Evolutionary conservation across 2,329 filamentous ascomycete species (phyloP).

Genomic region (Ophiostoma sp.): DNA sequence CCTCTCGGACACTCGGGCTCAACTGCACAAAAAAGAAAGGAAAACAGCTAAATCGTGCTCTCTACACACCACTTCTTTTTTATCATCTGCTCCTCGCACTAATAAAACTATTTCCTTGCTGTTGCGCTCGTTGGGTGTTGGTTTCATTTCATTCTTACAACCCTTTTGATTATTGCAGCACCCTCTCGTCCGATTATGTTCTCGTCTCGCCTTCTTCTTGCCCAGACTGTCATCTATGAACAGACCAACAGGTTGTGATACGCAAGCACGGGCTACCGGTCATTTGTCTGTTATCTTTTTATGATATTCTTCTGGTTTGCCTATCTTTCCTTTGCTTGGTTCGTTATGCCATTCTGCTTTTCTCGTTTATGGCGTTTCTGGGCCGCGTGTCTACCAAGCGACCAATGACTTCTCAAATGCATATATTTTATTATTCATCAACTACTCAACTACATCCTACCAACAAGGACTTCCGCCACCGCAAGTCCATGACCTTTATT

Average conservation of each 20-base stretch:
- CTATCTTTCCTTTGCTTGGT: not conserved
- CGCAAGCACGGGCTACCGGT: not conserved
- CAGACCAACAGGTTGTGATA: not conserved
- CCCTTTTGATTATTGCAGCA: not conserved
- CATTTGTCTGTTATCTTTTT: not conserved
- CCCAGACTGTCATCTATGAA: not conserved
- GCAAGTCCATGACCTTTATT: not conserved
- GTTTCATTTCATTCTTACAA: not conserved
- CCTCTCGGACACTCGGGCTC: conserved; percentile 1
- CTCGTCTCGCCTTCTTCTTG: not conserved
- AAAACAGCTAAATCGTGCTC: not conserved
- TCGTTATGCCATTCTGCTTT: not conserved
- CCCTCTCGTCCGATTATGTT: not conserved
- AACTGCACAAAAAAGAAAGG: not conserved
- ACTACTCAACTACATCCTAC: not conserved
- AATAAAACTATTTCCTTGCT: not conserved
- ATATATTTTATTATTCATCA: not conserved
- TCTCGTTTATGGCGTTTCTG: not conserved
- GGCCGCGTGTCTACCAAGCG: not conserved
- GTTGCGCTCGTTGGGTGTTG: not conserved
- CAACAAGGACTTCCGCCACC: not conserved
- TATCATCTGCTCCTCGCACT: not conserved
- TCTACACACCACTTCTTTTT: not conserved
- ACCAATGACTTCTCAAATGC: not conserved
- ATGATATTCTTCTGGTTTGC: not conserved